A percentile compares a stretch with the other conserved stretches of the same genome.
Conservation (phyloP, 2,329 filamentous ascomycete genomes). For the Fusarium musae region DNA sequence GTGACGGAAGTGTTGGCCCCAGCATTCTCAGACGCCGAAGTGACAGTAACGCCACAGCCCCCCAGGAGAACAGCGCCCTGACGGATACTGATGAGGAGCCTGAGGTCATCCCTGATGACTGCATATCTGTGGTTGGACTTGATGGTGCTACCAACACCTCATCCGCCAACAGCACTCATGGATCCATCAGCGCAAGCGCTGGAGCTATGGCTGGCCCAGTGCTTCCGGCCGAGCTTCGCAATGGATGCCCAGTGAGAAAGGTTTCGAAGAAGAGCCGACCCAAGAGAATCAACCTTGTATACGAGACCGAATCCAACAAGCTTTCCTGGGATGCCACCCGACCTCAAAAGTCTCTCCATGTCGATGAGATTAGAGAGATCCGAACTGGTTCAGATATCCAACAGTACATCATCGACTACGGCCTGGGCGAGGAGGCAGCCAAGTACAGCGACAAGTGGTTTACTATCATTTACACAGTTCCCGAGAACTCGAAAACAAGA, state of each 20-base stretch:
- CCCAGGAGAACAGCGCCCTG: constrained; percentile 58
- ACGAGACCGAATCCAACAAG: constrained; percentile 86
- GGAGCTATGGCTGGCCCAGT: constrained; percentile 72
- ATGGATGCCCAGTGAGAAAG: constrained; percentile 82
- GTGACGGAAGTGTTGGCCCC: constrained; percentile 90
- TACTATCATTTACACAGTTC: constrained; percentile 86
- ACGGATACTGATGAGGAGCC: constrained; percentile 64
- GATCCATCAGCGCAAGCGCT: constrained; percentile 58
- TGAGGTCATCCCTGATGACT: constrained; percentile 51
- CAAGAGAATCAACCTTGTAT: constrained; percentile 75
- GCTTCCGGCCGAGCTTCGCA: constrained; percentile 79
- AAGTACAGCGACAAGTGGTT: constrained; percentile 78
- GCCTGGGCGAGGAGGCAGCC: constrained; percentile 65
- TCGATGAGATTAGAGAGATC: constrained; percentile 95
- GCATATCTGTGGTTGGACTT: constrained; percentile 52
- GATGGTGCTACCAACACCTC: constrained; percentile 59
- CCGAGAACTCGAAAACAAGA: constrained; percentile 84
- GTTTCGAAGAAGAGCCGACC: constrained; percentile 81
- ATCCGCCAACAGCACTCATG: constrained; percentile 60
- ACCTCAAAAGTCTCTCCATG: constrained; percentile 86
- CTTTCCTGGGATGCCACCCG: constrained; percentile 87
- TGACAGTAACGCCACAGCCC: constrained; percentile 82
- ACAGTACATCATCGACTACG: constrained; percentile 88
- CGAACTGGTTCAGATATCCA: constrained; percentile 84
- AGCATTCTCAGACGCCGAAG: constrained; percentile 88